Evolutionary conservation across 352 stramenopile species (phyloP), one percentile per base, ranked within the genome.

Genomic region (Phytophthora cryptogea): DNA sequence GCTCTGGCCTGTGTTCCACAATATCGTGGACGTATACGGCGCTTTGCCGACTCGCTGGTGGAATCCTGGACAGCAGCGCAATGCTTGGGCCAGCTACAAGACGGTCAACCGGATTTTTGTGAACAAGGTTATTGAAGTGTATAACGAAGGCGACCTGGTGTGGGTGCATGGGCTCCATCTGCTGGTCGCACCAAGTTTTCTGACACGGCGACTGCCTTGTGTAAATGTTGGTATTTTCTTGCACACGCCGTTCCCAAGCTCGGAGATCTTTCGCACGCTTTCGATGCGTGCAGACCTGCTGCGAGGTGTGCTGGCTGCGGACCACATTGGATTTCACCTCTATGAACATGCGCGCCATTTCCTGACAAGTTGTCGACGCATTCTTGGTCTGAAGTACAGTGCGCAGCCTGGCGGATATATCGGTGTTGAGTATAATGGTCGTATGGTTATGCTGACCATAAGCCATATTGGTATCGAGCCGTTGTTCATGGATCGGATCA

Each of bases 161-260:
- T 99, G 97, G 97, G 95, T 99, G 28, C 97, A 99, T 64, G 97
- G 95, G 14, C 96, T 99, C 23, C 97, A 99, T 81, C 74, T 99
- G n/a, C 81, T 99, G 26, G 91, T 99, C 6, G 85, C 98, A 17
- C 97, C 97, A 7, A 98, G 89, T n/a, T 99, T 99, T 60, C 72
- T 99, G 14, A 91, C 90, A 3, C 79, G 96, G 35, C 79, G 91
- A 13, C 81, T 99, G 39, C 92, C 90, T 30, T 78, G 74, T 23
- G 96, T 98, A 33, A 98, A 98, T 63, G 94, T 99, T 51, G 97
- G 96, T 9, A 83, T 99, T 13, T 99, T 99, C 65, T 68, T 99
- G 31, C 97, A 99, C 72, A 99, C 97, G n/a, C 97, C 97, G 8
- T 99, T 99, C 72, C 97, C 97, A 26, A 98, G 92, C 49, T 99